Base-by-base conservation (phyloP, 176 grass and related monocot species). In the Ampelocalamus luodianensis region DNA sequence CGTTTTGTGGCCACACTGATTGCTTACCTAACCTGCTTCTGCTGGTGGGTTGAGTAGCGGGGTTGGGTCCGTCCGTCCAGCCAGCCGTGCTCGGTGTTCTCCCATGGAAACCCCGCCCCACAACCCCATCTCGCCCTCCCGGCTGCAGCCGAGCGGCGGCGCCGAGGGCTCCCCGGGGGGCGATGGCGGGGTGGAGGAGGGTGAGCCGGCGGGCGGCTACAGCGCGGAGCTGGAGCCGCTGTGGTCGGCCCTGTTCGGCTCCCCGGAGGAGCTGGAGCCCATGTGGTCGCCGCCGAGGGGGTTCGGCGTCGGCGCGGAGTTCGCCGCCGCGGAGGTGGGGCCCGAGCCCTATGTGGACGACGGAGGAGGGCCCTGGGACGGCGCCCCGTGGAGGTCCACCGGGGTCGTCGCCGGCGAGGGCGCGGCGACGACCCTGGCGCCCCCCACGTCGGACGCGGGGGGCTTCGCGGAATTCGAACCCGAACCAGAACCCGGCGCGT, bases 221-320 rank as follows among this genome's bases (percentile, higher is more conserved):
- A 58, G 88, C 63, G 70, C 70, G 5, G 82, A 8, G 70, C 49
- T 85, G 62, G 82, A 85, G 53, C n/a, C 70, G 3, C 82, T 89
- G 22, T 89, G 82, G 82, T 81, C 82, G 51, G 62, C 39, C 32
- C 82, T 85, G 1, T 81, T 89, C 82, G 88, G 82, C 42, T 73
- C 83, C 51, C 62, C 88, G 15, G 82, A 85, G 22, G 82, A 85
- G 76, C 77, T 89, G 22, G 88, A 89, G 70, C 88, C 82, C 62
- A 76, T 89, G 82, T 89, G 88, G 88, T 85, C 88, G 16, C 88
- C 88, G 17, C 82, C 88, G 16, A 60, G 82, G 51, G 82, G 43
- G 0, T 89, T 89, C 77, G 87, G 53, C 50, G 87, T 89, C 20
- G 75, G 68, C 39, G 48, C 69, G 15, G 88, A 80, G 5, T 81